Evolutionary conservation across 768 basidiomycete genomes (phyloP), one percentile per base, ranked within the genome.

Genomic region (Exsudoporus frostii): DNA sequence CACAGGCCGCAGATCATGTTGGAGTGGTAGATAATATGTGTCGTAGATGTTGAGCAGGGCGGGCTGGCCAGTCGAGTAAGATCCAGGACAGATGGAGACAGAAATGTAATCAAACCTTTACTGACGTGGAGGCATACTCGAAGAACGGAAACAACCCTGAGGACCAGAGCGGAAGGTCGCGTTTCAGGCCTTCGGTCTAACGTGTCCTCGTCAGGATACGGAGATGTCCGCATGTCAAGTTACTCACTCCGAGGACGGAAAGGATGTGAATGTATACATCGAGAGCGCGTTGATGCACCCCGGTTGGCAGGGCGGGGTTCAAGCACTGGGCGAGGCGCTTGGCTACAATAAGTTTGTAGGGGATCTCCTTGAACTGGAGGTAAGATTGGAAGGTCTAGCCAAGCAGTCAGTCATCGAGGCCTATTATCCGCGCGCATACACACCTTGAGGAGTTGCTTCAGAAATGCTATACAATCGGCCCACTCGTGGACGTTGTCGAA

Each of bases 111-210:
- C 68, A 44, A 25, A 90, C 92, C 80, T 92, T 92, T 53, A 98
- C 94, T 19, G 94, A 94, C n/a, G 95, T 98, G n/a, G 96, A 88
- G 10, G 97, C 93, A 70, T 93, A 98, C 73, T 98, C 93, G 63
- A 98, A 98, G 82, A 98, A 98, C 0, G 97, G 97, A 68, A 99
- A 98, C 6, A 99, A 72, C 7, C 97, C 97, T 5, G 93, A 87
- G 0, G 92, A 93, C 97, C 97, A 99, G 19, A 98, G 76, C 5
- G 89, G 79, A 3, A 99, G 77, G 72, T 99, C 97, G 39, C 83
- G 80, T 57, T 81, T 81, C 39, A 99, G 70, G 10, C 96, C 94
- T 62, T 95, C 96, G 2, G 83, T 80, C 95, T 97, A 59, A 4
- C 25, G 51, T 20, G 20, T 19, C 9, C 13, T 40, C 22, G 40